phyloP scores from a whole-genome alignment of 1,284 basidiomycete species.

The Somion occarium region DNA sequence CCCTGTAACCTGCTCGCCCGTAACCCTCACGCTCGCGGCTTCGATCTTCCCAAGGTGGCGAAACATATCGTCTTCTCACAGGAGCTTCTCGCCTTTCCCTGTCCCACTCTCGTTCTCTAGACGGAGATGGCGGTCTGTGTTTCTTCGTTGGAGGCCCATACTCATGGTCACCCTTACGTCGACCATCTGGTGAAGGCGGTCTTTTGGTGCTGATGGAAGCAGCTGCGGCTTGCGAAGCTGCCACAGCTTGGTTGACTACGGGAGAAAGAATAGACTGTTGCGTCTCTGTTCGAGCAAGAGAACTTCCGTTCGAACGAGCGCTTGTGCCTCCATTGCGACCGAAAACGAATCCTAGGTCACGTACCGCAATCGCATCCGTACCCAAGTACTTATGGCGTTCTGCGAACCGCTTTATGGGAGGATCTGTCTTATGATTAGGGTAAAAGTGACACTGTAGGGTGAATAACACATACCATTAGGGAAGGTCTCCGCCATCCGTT shows the following conservation, averaged over 20 bases:
- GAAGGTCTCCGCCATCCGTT: conserved; percentile 84
- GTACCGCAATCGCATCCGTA: conserved; percentile 84
- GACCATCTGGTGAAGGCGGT: conserved; percentile 44
- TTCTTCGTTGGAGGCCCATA: conserved; percentile 51
- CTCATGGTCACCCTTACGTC: conserved; percentile 31
- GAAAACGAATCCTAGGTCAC: conserved; percentile 80
- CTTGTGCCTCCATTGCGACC: conserved; percentile 25
- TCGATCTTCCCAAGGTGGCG: conserved; percentile 45
- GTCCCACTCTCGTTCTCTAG: conserved; percentile 39
- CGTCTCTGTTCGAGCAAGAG: conserved; percentile 46
- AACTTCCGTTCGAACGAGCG: conserved; percentile 17
- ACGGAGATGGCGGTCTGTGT: conserved; percentile 45
- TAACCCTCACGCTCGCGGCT: conserved; percentile 36
- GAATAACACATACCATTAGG: conserved; percentile 60
- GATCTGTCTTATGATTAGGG: conserved; percentile 45
- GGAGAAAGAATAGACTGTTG: conserved; percentile 31
- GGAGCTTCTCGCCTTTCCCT: conserved; percentile 45
- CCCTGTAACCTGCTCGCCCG: conserved; percentile 35
- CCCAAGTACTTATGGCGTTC: conserved; percentile 86
- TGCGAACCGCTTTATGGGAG: conserved; percentile 88
- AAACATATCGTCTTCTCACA: conserved; percentile 40
- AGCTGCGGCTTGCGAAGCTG: conserved; percentile 6
- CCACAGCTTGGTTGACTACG: conserved; percentile 13
- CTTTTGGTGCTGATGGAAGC: conserved; percentile 33
- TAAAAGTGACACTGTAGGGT: neutral